phyloP scores from a whole-genome alignment of 2,329 filamentous ascomycete genomes.

The Mollisia scopiformis region DNA sequence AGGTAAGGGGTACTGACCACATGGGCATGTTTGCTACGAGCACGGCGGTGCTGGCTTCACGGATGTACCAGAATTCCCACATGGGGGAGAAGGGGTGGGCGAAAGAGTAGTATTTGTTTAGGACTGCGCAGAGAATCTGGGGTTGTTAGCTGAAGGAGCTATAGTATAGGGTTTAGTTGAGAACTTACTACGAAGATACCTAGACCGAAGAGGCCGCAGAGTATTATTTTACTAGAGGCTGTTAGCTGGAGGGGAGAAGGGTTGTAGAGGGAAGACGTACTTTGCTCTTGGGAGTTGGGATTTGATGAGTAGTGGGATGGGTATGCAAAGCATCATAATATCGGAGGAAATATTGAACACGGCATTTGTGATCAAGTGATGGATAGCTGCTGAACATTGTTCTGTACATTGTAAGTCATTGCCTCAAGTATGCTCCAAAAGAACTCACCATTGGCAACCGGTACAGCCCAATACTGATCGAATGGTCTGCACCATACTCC shows the following conservation, averaged over 20 bases:
- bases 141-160: constrained; percentile 6
- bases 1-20: constrained; percentile 30
- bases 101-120: constrained; percentile 53
- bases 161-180: background rate
- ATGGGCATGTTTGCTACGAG: constrained; percentile 56
- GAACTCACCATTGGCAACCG: constrained; percentile 47
- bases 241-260: constrained; percentile 36
- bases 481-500: constrained; percentile 60
- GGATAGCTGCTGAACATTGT: constrained; percentile 59
- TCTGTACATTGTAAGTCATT: constrained; percentile 35
- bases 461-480: constrained; percentile 59
- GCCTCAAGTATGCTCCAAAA: background rate
- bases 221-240: constrained; percentile 53
- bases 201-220: constrained; percentile 50
- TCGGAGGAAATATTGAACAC: constrained; percentile 64
- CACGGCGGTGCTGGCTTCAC: constrained; percentile 55
- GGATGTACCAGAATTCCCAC: constrained; percentile 51
- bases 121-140: constrained; percentile 52
- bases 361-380: constrained; percentile 62
- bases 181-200: constrained; percentile 49
- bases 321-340: constrained; percentile 59
- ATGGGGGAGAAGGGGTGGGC: constrained; percentile 36
- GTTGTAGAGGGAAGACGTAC: constrained; percentile 14
- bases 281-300: constrained; percentile 45
- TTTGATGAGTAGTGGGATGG: constrained; percentile 50